Conservation (phyloP, 805 yeast genomes). For the Yarrowia sp. region DNA sequence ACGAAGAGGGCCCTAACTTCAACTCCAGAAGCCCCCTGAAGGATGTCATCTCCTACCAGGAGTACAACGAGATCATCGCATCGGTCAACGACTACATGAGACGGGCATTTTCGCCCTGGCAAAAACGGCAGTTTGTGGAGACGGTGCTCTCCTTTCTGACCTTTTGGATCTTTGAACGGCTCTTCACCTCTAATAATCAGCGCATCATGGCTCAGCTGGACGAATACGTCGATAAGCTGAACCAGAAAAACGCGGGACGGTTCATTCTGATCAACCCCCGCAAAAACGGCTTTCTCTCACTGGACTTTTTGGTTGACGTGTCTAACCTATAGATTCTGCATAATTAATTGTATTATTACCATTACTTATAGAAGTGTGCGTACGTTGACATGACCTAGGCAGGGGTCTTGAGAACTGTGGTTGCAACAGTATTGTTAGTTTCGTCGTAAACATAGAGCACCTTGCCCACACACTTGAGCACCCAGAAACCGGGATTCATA, state of each 20-base stretch:
- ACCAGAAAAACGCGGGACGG: background rate
- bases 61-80: background rate
- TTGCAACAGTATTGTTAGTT: slow-evolving; percentile 1
- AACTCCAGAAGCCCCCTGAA: slow-evolving; percentile 14
- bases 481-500: background rate
- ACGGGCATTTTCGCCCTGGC: slow-evolving; percentile 23
- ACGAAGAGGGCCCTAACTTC: slow-evolving; percentile 1
- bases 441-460: slow-evolving; percentile 4
- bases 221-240: slow-evolving; percentile 3
- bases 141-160: slow-evolving; percentile 15
- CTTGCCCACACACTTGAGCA: slow-evolving; percentile 10
- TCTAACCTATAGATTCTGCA: background rate
- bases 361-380: background rate
- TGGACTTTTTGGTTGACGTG: slow-evolving; percentile 9
- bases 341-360: background rate
- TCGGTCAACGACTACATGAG: slow-evolving; percentile 5
- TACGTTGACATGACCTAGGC: background rate
- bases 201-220: background rate
- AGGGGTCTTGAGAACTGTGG: background rate
- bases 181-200: background rate
- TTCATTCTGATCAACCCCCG: slow-evolving; percentile 6
- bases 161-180: slow-evolving; percentile 1
- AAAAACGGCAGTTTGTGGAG: background rate
- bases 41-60: background rate
- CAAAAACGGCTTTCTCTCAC: slow-evolving; percentile 10